A percentile compares a stretch with the other conserved stretches of the same genome.
Evolutionary conservation across 129 eudicot genomes (phyloP).

Genomic region (Calendula officinalis): DNA sequence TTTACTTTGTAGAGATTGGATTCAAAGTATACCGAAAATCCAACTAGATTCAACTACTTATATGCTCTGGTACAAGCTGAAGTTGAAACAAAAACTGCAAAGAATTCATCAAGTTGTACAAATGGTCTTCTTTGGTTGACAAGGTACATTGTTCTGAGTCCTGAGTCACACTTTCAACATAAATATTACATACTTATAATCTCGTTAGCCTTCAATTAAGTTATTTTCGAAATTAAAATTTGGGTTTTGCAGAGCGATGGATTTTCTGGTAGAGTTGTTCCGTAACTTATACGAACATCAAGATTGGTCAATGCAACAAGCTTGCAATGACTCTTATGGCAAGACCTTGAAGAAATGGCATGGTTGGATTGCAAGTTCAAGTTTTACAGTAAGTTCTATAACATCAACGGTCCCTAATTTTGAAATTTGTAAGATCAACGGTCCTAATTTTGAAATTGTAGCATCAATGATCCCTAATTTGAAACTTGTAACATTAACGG

Average conservation of each 20-base stretch:
- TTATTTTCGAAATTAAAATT: not conserved
- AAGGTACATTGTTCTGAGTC: conserved; percentile 51
- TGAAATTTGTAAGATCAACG: not conserved
- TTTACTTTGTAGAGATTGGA: conserved; percentile 67
- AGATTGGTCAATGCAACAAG: conserved; percentile 93
- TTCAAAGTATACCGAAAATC: conserved; percentile 54
- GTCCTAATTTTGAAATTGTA: too few species aligned
- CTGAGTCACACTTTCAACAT: not conserved
- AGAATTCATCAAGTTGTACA: conserved; percentile 86
- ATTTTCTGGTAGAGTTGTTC: conserved; percentile 77
- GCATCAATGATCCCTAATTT: too few species aligned
- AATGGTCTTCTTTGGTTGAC: conserved; percentile 98
- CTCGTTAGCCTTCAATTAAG: not conserved
- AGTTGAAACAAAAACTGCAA: conserved; percentile 77
- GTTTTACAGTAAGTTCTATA: conserved; percentile 53
- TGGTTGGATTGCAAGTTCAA: conserved; percentile 97
- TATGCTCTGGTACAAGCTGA: conserved; percentile 77
- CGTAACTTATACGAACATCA: conserved; percentile 70
- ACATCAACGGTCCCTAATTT: not conserved
- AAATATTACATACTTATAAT: not conserved
- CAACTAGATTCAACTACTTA: conserved; percentile 58
- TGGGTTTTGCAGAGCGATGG: conserved; percentile 66
- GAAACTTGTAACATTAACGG: too few species aligned
- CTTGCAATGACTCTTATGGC: conserved; percentile 75
- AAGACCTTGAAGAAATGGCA: conserved; percentile 94